Percentiles rank a stretch among this genome's conserved stretches.
phyloP scores from a whole-genome alignment of 2,329 filamentous ascomycete genomes.

The Fusarium proliferatum region DNA sequence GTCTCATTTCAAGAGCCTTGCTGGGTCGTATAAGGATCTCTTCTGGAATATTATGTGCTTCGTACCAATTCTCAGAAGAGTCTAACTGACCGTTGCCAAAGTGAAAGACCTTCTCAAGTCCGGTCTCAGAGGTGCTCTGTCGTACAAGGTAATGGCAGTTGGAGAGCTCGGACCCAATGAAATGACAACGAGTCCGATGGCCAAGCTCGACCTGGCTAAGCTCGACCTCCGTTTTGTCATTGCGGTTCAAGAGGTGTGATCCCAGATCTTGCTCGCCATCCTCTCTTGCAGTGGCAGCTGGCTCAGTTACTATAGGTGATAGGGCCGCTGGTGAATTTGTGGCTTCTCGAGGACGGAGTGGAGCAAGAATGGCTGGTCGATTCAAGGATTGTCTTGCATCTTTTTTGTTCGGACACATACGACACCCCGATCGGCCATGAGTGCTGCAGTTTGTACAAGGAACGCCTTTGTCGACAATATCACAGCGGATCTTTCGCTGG shows the following conservation, averaged over 20 bases:
- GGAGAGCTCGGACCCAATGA: background rate
- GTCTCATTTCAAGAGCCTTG: background rate
- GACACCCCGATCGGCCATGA: background rate
- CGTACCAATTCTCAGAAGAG: background rate
- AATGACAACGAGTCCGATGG: constrained; percentile 6
- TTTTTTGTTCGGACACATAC: background rate
- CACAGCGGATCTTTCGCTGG: constrained; percentile 1
- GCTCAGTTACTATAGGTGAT: background rate
- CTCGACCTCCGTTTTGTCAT: background rate
- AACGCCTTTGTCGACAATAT: background rate
- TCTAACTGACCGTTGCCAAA: constrained; percentile 8
- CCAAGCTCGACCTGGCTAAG: constrained; percentile 3
- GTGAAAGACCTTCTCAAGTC: constrained; percentile 1
- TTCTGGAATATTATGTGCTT: background rate
- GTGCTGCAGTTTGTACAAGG: constrained; percentile 8
- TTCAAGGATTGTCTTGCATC: background rate
- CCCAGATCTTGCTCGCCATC: background rate
- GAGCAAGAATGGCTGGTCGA: background rate
- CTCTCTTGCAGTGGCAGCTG: background rate
- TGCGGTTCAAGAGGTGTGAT: background rate
- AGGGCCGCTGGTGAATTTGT: background rate
- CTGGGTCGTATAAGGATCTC: background rate
- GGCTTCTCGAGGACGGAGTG: background rate
- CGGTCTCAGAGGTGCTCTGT: background rate
- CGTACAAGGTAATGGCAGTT: constrained; percentile 14